Conservation (phyloP, 2,329 filamentous ascomycete genomes). For the Pseudophaeomoniella oleicola region DNA sequence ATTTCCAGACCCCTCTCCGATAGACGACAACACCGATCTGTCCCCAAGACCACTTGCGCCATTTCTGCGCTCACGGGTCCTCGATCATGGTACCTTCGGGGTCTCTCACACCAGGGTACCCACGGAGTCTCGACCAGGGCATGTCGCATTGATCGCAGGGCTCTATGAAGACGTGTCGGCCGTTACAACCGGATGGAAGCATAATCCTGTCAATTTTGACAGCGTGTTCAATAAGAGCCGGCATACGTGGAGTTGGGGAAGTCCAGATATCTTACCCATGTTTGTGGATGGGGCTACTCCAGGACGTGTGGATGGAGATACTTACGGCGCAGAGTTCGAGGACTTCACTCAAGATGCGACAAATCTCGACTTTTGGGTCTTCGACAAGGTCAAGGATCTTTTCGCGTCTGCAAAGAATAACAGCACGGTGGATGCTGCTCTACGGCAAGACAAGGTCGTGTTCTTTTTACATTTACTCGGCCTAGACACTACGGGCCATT, state of each 20-base stretch:
- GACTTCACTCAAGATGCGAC: constrained; percentile 77
- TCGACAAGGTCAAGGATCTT: constrained; percentile 77
- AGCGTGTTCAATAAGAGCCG: constrained; percentile 94
- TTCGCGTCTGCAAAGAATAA: constrained; percentile 72
- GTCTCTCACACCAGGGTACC: constrained; percentile 94
- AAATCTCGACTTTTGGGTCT: constrained; percentile 83
- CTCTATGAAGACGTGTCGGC: constrained; percentile 96
- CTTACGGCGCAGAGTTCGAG: constrained; percentile 71
- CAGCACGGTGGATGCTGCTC: constrained; percentile 52
- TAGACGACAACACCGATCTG: constrained; percentile 48
- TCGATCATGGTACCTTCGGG: constrained; percentile 86
- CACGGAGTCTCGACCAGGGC: constrained; percentile 88
- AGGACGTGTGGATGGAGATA: constrained; percentile 74
- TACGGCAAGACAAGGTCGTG: constrained; percentile 74
- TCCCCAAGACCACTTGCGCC: constrained; percentile 70
- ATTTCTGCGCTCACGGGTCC: constrained; percentile 75
- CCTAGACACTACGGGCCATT: constrained; percentile 79
- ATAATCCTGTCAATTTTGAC: constrained; percentile 96
- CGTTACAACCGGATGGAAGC: constrained; percentile 94
- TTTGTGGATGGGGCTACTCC: constrained; percentile 85
- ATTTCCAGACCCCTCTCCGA: constrained; percentile 69
- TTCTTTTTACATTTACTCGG: constrained; percentile 93
- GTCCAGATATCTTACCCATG: constrained; percentile 94
- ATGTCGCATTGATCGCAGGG: constrained; percentile 92
- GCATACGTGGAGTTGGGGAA: constrained; percentile 99